A percentile compares a stretch with the other conserved stretches of the same genome.
These are phyloP conservation scores for Blastobotrys ciferrii DNA, from an alignment of 1,139 yeast species.

Conservation along the genomic window DNA sequence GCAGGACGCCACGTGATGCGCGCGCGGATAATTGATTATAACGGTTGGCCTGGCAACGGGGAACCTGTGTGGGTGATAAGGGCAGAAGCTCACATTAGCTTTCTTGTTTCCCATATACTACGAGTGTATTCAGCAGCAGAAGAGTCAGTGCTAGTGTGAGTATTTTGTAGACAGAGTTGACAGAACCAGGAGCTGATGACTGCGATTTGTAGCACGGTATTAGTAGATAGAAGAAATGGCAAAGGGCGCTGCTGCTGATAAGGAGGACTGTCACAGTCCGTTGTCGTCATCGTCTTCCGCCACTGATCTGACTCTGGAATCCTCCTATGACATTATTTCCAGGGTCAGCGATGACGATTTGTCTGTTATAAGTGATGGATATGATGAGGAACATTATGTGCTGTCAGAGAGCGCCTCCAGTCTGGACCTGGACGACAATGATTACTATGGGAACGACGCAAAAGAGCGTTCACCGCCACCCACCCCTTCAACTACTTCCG, in stretches of 20 bases:
- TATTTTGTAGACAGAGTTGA: neutral
- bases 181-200: too few species aligned
- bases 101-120: too few species aligned
- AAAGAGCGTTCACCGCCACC: neutral
- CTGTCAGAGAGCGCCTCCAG: conserved; percentile 6
- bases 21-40: conserved; percentile 3
- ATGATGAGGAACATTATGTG: conserved; percentile 3
- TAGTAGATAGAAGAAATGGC: conserved; percentile 6
- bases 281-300: conserved; percentile 4
- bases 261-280: conserved; percentile 5
- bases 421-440: neutral
- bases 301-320: conserved; percentile 6
- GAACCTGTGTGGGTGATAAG: conserved; percentile 1
- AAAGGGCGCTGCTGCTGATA: conserved; percentile 7
- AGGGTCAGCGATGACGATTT: conserved; percentile 21
- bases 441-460: conserved; percentile 8
- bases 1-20: conserved; percentile 7
- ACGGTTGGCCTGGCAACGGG: conserved; percentile 7
- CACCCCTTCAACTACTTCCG: neutral
- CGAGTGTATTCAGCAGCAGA: too few species aligned
- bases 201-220: neutral
- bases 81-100: too few species aligned
- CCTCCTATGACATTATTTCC: conserved; percentile 20
- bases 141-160: neutral
- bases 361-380: conserved; percentile 7